phyloP scores from a whole-genome alignment of 2,329 filamentous ascomycete genomes.

The Colletotrichum musicola region DNA sequence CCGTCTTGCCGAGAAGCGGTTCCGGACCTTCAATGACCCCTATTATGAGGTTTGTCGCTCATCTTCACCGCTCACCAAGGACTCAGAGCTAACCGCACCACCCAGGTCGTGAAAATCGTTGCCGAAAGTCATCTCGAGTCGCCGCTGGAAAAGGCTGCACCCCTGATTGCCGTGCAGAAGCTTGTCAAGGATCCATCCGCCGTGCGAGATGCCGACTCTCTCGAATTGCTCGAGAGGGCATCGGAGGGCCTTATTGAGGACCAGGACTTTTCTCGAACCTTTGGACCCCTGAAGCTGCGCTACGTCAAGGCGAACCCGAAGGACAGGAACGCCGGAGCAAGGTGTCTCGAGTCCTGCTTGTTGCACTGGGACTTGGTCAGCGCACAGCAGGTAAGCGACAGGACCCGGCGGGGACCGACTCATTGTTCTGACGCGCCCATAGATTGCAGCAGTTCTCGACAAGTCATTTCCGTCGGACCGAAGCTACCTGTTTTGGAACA shows the following conservation, averaged over 20 bases:
- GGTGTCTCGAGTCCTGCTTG: slow-evolving; percentile 66
- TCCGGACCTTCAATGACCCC: slow-evolving; percentile 62
- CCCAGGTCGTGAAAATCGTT: slow-evolving; percentile 60
- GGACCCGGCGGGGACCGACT: background rate
- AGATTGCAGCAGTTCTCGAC: slow-evolving; percentile 69
- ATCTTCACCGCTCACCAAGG: background rate
- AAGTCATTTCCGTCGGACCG: slow-evolving; percentile 63
- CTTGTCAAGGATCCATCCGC: slow-evolving; percentile 60
- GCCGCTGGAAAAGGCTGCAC: slow-evolving; percentile 58
- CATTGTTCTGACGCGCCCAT: slow-evolving; percentile 1
- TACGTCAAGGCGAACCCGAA: slow-evolving; percentile 67
- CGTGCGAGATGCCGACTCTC: slow-evolving; percentile 62
- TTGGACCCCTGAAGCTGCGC: slow-evolving; percentile 63
- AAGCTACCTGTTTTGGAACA: slow-evolving; percentile 67
- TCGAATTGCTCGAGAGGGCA: slow-evolving; percentile 69
- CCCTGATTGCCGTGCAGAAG: slow-evolving; percentile 58
- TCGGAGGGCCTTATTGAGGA: slow-evolving; percentile 53
- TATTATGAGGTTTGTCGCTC: slow-evolving; percentile 64
- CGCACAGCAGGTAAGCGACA: slow-evolving; percentile 64
- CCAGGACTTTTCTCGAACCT: slow-evolving; percentile 58
- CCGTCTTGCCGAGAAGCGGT: slow-evolving; percentile 65
- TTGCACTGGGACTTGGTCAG: slow-evolving; percentile 67
- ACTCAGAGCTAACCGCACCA: slow-evolving; percentile 1
- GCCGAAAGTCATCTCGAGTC: slow-evolving; percentile 67
- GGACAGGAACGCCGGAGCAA: slow-evolving; percentile 55